Conservation (phyloP, 1,284 basidiomycete species). For the Anthracocystis walkeri region DNA sequence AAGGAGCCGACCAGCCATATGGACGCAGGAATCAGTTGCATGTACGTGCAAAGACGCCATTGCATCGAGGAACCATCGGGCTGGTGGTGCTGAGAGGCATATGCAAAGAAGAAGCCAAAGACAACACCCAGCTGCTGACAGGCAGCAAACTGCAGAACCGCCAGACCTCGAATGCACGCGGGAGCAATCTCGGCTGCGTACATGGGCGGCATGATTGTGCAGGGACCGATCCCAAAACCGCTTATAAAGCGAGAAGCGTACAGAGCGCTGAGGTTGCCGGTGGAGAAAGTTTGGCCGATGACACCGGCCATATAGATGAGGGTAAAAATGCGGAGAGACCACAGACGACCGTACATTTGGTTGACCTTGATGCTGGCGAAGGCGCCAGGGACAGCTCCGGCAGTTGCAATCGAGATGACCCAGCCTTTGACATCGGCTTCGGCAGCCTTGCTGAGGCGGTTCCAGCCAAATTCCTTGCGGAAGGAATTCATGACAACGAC, state of each 20-base stretch:
- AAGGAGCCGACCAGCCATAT: slow-evolving; percentile 70
- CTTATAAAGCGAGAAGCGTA: slow-evolving; percentile 13
- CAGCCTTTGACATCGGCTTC: slow-evolving; percentile 15
- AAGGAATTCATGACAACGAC: slow-evolving; percentile 14
- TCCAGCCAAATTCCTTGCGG: slow-evolving; percentile 12
- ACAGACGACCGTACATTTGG: slow-evolving; percentile 11
- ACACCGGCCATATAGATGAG: slow-evolving; percentile 19
- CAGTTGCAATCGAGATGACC: slow-evolving; percentile 12
- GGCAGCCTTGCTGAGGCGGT: slow-evolving; percentile 1
- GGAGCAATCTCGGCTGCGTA: slow-evolving; percentile 15
- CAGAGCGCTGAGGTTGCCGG: slow-evolving; percentile 3
- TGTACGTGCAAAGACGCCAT: slow-evolving; percentile 8
- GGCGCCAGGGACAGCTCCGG: slow-evolving; percentile 8
- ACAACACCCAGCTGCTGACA: slow-evolving; percentile 13
- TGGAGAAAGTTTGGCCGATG: slow-evolving; percentile 9
- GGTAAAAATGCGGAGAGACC: slow-evolving; percentile 11
- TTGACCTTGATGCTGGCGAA: slow-evolving; percentile 20
- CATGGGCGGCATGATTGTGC: background rate
- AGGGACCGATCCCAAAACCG: slow-evolving; percentile 9
- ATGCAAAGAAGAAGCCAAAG: slow-evolving; percentile 13
- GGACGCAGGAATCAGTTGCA: slow-evolving; percentile 12
- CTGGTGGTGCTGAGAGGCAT: slow-evolving; percentile 11
- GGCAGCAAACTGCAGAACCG: slow-evolving; percentile 3
- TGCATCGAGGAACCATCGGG: slow-evolving; percentile 3
- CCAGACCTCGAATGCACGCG: slow-evolving; percentile 6